phyloP scores from a whole-genome alignment of 352 stramenopile species.

The Plasmopara halstedii region DNA sequence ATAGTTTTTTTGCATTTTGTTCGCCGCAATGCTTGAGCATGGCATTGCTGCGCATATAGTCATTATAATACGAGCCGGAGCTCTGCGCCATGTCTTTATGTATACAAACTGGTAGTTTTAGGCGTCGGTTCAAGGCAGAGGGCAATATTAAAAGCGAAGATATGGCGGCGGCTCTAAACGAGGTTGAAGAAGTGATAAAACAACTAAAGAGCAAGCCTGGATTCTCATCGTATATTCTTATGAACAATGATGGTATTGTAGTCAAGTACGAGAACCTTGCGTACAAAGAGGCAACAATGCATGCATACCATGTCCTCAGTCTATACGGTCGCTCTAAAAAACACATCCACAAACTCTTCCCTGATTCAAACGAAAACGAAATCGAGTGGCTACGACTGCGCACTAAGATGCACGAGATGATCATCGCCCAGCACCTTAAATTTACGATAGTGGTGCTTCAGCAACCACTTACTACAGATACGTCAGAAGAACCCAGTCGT shows the following conservation, averaged over 20 bases:
- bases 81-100: constrained; percentile 13
- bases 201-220: constrained; percentile 87
- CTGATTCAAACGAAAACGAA: constrained; percentile 75
- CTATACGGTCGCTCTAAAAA: constrained; percentile 81
- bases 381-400: constrained; percentile 87
- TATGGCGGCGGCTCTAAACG: constrained; percentile 79
- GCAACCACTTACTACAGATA: constrained; percentile 31
- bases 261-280: constrained; percentile 90
- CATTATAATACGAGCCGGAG: constrained; percentile 70
- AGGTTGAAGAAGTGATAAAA: constrained; percentile 90
- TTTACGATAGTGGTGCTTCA: constrained; percentile 88
- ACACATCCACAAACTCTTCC: constrained; percentile 82
- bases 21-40: constrained; percentile 56
- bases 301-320: constrained; percentile 87
- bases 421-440: constrained; percentile 81
- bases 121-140: constrained; percentile 7
- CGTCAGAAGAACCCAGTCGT: constrained; percentile 14
- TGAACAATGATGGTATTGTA: constrained; percentile 92
- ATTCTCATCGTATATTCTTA: constrained; percentile 87
- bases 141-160: constrained; percentile 3
- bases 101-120: constrained; percentile 1
- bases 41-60: constrained; percentile 75
- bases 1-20: constrained; percentile 55
- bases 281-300: constrained; percentile 88
- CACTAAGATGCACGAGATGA: constrained; percentile 90